These are phyloP conservation scores for Aspergillus tubingensis DNA, from an alignment of 2,329 filamentous ascomycete genomes.

Conservation along the genomic window DNA sequence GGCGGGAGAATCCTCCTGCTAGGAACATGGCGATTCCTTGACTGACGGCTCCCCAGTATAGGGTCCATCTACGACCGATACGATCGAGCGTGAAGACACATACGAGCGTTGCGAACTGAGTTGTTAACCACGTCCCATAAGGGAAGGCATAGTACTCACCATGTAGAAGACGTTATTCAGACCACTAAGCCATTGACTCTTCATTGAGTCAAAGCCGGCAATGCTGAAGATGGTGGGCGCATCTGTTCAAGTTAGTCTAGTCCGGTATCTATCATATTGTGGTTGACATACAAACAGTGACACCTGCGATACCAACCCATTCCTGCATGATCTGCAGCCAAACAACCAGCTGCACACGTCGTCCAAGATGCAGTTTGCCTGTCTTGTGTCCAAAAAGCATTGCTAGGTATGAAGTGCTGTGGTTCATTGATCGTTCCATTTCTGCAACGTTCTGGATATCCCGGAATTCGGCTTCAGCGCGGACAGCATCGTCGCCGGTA, in stretches of 20 bases:
- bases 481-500: slow-evolving; percentile 53
- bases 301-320: slow-evolving; percentile 69
- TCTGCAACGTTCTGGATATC: slow-evolving; percentile 67
- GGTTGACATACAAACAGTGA: slow-evolving; percentile 57
- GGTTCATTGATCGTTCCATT: slow-evolving; percentile 59
- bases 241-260: slow-evolving; percentile 29
- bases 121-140: neutral
- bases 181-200: slow-evolving; percentile 66
- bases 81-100: slow-evolving; percentile 70
- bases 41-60: slow-evolving; percentile 67
- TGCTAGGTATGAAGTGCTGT: slow-evolving; percentile 59
- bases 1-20: slow-evolving; percentile 63
- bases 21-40: slow-evolving; percentile 69
- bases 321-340: slow-evolving; percentile 73
- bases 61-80: slow-evolving; percentile 68
- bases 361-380: slow-evolving; percentile 65
- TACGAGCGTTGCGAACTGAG: slow-evolving; percentile 65
- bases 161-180: slow-evolving; percentile 59
- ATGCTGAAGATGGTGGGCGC: slow-evolving; percentile 63
- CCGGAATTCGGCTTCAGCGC: slow-evolving; percentile 64
- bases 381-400: slow-evolving; percentile 70
- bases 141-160: slow-evolving; percentile 33
- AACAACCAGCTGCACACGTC: slow-evolving; percentile 68
- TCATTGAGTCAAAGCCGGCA: slow-evolving; percentile 63
- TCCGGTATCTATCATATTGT: neutral